Evolutionary conservation across 2,329 filamentous ascomycete species (phyloP).

Genomic region (Colletotrichum scovillei): DNA sequence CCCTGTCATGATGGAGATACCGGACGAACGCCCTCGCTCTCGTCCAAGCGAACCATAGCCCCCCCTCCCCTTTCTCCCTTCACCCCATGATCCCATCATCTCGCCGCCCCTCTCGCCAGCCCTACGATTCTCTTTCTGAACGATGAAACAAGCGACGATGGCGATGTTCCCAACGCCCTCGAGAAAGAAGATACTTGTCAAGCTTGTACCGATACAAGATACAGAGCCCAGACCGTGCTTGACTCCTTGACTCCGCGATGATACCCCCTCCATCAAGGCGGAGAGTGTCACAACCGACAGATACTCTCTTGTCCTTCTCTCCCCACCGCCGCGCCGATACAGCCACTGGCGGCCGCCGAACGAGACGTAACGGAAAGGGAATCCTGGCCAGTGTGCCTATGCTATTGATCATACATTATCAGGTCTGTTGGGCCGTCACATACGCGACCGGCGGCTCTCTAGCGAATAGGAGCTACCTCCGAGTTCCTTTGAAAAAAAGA

Average conservation of each 20-base stretch:
- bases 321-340: neutral
- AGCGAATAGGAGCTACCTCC: neutral
- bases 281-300: neutral
- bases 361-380: neutral
- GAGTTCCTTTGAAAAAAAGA: neutral
- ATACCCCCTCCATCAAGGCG: neutral
- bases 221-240: neutral
- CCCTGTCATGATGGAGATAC: neutral
- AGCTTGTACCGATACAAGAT: conserved; percentile 25
- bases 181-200: conserved; percentile 21
- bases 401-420: neutral
- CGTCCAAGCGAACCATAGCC: neutral
- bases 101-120: neutral
- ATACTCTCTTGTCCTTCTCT: too few relatives aligned
- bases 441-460: neutral
- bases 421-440: neutral
- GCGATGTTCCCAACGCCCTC: neutral
- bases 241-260: too few relatives aligned
- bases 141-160: neutral
- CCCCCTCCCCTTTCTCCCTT: too few relatives aligned
- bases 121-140: neutral
- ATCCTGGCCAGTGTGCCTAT: neutral
- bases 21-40: neutral
- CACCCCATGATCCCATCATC: neutral
- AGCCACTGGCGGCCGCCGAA: neutral